Evolutionary conservation across 2,329 filamentous ascomycete species (phyloP), one percentile per base, ranked within the genome.

Genomic region (Fusarium oligoseptatum): DNA sequence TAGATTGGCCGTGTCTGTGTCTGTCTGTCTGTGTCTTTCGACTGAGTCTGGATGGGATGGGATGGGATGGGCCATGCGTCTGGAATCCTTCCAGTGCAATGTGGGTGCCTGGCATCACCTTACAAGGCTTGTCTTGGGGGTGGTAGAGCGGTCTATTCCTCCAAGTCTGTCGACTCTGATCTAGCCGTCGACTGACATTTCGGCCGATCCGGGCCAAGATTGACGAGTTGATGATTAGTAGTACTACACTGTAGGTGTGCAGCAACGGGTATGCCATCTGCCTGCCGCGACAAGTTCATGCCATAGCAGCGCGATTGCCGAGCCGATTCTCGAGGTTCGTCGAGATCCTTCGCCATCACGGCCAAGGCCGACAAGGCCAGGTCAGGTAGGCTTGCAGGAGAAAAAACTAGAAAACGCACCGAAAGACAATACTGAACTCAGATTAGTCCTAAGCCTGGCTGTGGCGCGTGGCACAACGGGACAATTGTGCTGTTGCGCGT

Each of bases 51-150:
- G 50, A 60, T 60, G 32, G 32, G 32, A 34, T 34, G 11, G 32
- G 32, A 34, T 34, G 32, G 64, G 50, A 60, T 60, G 32, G 41
- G 56, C 39, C 57, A 73, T 66, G 67, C 62, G 48, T 50, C 52
- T 64, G 20, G 52, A 70, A 64, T 71, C 39, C 39, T 58, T 39
- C 36, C 15, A 50, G 55, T 15, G 56, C 27, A 58, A 32, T 64
- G 66, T 32, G 50, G 57, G 57, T 57, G 62, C 60, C 71, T 72
- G 64, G 57, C 64, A 14, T 72, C 61, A 64, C 63, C 66, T 69
- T 24, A 50, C 32, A 62, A 48, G 43, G 58, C 45, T 70, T 60
- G 12, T 62, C 52, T 50, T 45, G 11, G 36, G 37, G 62, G 32
- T 32, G 64, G 15, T 43, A 37, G 60, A 48, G 36, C 57, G 48